These are phyloP conservation scores for Neurospora intermedia DNA, from an alignment of 495 filamentous ascomycete species.

Conservation along the genomic window DNA sequence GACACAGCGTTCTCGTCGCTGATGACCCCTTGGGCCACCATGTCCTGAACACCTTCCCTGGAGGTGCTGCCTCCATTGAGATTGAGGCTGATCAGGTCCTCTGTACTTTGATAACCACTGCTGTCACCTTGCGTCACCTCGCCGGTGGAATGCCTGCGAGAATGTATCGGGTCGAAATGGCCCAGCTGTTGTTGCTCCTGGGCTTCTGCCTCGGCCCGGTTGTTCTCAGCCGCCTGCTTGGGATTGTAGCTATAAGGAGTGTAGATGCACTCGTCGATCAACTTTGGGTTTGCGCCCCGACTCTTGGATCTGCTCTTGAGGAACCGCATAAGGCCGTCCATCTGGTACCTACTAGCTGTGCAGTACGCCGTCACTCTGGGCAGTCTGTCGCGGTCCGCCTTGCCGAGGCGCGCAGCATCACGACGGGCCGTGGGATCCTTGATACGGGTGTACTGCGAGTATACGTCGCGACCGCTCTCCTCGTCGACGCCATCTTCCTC, in stretches of 20 bases:
- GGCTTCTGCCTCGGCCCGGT: slow-evolving; percentile 11
- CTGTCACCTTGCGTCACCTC: slow-evolving; percentile 7
- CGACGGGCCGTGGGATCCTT: slow-evolving; percentile 90
- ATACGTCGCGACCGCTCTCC: slow-evolving; percentile 89
- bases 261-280: slow-evolving; percentile 95
- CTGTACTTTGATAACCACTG: slow-evolving; percentile 5
- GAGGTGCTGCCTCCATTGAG: slow-evolving; percentile 10
- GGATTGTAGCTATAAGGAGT: slow-evolving; percentile 70
- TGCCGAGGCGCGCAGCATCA: slow-evolving; percentile 86
- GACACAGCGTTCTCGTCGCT: slow-evolving; percentile 17
- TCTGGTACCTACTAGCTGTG: slow-evolving; percentile 79
- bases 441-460: slow-evolving; percentile 85
- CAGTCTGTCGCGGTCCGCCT: slow-evolving; percentile 77
- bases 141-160: slow-evolving; percentile 40
- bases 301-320: slow-evolving; percentile 69
- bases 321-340: slow-evolving; percentile 79
- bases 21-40: slow-evolving; percentile 15
- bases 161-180: slow-evolving; percentile 43
- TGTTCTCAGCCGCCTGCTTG: slow-evolving; percentile 15
- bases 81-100: slow-evolving; percentile 20
- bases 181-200: slow-evolving; percentile 21
- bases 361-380: slow-evolving; percentile 94
- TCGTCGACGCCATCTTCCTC: slow-evolving; percentile 67
- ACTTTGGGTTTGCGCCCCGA: slow-evolving; percentile 72
- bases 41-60: slow-evolving; percentile 10